Conservation (phyloP, 306 rosid species). For the Senna siamea region DNA sequence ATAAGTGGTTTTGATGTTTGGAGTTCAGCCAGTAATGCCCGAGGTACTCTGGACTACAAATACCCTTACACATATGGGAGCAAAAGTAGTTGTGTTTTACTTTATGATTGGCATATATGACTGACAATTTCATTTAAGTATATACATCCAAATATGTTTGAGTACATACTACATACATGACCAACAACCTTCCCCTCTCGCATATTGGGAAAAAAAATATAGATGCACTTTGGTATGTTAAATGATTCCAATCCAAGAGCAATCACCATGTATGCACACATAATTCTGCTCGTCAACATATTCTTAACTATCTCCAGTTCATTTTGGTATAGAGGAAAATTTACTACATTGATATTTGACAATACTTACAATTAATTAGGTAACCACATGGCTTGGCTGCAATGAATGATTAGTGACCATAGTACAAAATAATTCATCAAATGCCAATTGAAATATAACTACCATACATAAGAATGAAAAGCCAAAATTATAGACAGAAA, state of each 20-base stretch:
- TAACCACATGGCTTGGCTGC: background rate
- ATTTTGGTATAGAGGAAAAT: background rate
- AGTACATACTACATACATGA: background rate
- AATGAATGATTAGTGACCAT: background rate
- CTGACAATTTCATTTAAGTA: background rate
- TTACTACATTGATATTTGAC: background rate
- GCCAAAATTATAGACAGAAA: conserved; percentile 1
- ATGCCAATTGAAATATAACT: conserved; percentile 1
- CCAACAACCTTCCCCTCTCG: background rate
- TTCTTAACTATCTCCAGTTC: conserved; percentile 28
- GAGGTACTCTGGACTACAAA: background rate
- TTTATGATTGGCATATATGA: background rate
- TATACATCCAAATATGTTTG: background rate
- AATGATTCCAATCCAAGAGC: conserved; percentile 16
- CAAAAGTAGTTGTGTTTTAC: background rate
- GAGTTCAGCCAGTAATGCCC: background rate
- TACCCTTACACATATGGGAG: conserved; percentile 3
- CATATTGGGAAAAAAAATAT: background rate
- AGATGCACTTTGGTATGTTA: conserved; percentile 1
- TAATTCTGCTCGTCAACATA: background rate
- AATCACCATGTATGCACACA: conserved; percentile 15
- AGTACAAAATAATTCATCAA: conserved; percentile 2
- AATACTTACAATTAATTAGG: background rate
- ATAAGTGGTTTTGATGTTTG: background rate
- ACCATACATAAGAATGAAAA: background rate